Percentiles rank a stretch among this genome's conserved stretches.
Conservation (phyloP, 345 rosid genomes). For the Microthlaspi erraticum region DNA sequence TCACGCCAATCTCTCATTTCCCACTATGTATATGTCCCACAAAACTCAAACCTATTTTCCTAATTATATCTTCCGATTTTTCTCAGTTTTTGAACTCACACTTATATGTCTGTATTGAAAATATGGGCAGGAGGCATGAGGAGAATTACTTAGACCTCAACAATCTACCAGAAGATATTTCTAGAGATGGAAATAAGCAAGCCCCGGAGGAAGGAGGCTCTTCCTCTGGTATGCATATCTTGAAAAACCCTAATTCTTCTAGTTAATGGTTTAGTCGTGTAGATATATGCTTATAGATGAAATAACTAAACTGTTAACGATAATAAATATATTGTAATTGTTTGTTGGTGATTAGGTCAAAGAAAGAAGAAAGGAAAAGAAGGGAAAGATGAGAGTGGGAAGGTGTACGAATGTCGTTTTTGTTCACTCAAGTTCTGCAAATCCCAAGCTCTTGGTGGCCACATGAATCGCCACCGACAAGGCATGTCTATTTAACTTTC, state of each 20-base stretch:
- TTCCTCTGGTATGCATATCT: constrained; percentile 58
- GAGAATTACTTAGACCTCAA: constrained; percentile 90
- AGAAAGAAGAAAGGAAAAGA: constrained; percentile 87
- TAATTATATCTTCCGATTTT: constrained; percentile 27
- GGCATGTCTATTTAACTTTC: constrained; percentile 50
- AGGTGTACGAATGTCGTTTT: constrained; percentile 98
- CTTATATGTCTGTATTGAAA: neutral
- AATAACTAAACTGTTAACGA: neutral
- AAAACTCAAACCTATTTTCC: constrained; percentile 28
- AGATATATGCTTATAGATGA: neutral
- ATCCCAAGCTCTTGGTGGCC: constrained; percentile 99
- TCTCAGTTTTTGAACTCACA: constrained; percentile 32
- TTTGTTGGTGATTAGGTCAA: constrained; percentile 47
- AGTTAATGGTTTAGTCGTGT: neutral
- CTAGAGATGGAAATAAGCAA: constrained; percentile 60
- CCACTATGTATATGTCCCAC: constrained; percentile 45
- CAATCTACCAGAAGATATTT: constrained; percentile 87
- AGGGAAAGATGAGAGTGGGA: constrained; percentile 90
- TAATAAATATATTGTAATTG: neutral
- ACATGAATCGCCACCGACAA: constrained; percentile 99
- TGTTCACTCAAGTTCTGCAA: constrained; percentile 99
- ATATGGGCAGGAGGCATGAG: constrained; percentile 71
- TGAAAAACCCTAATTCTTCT: constrained; percentile 27
- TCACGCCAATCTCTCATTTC: constrained; percentile 51
- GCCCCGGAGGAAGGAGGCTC: constrained; percentile 61